phyloP scores from a whole-genome alignment of 179 eudicot species.

The Amaranthus tricolor region DNA sequence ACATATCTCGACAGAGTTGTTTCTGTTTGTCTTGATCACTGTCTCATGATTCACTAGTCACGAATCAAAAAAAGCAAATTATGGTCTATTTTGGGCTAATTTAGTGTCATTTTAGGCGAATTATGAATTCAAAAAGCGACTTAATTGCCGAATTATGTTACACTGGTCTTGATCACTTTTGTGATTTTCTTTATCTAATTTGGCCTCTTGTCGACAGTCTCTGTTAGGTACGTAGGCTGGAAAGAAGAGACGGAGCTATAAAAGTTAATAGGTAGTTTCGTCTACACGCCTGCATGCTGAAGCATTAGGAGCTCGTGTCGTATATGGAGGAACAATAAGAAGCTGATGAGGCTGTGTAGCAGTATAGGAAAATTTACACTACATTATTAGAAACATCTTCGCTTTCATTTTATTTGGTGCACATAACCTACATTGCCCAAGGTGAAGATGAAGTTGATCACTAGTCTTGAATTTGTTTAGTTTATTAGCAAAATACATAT shows the following conservation, averaged over 20 bases:
- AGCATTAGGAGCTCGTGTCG: not conserved
- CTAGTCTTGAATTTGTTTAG: no score
- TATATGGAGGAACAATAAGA: not conserved
- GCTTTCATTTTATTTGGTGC: no score
- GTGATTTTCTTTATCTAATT: not conserved
- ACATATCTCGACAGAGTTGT: no score
- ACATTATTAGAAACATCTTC: no score
- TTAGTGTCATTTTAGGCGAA: not conserved
- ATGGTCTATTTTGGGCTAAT: not conserved
- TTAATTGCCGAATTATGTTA: not conserved
- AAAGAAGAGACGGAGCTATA: no score
- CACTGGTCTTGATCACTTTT: not conserved
- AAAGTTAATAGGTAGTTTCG: not conserved
- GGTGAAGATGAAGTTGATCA: no score
- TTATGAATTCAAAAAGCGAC: not conserved
- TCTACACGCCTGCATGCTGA: not conserved
- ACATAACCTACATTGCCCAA: no score
- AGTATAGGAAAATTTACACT: no score
- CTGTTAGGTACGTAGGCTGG: constrained; percentile 1
- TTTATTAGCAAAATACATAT: no score
- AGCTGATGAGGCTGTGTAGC: not conserved
- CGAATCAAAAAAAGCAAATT: not conserved
- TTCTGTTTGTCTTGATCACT: not conserved
- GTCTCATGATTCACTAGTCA: not conserved
- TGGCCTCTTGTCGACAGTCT: constrained; percentile 5